Evolutionary conservation across 768 basidiomycete species (phyloP).

Genomic region (Krasilnikovozyma curviuscula): DNA sequence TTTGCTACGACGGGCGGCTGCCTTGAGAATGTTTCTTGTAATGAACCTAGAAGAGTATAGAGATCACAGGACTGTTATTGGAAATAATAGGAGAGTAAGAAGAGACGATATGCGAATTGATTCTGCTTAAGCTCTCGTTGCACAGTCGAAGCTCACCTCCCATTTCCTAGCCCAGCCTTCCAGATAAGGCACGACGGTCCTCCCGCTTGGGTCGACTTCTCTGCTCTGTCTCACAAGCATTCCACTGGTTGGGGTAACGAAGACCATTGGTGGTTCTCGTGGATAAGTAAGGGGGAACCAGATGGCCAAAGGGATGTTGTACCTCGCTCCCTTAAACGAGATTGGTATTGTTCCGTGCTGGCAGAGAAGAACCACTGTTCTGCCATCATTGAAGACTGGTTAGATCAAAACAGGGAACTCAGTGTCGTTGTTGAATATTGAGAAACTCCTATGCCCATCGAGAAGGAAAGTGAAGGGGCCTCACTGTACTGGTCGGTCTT

Average conservation of each 20-base stretch:
- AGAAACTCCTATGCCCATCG: not conserved
- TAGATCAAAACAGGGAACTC: not conserved
- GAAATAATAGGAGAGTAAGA: too few relatives aligned
- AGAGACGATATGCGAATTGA: slow-evolving; percentile 18
- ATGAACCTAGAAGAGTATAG: too few relatives aligned
- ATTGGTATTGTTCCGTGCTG: slow-evolving; percentile 84
- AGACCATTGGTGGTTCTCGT: slow-evolving; percentile 56
- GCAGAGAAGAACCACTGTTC: slow-evolving; percentile 75
- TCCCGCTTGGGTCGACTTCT: slow-evolving; percentile 62
- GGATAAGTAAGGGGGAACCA: slow-evolving; percentile 82
- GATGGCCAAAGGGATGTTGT: slow-evolving; percentile 82
- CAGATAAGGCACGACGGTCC: slow-evolving; percentile 48
- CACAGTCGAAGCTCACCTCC: slow-evolving; percentile 40
- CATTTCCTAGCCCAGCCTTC: slow-evolving; percentile 60
- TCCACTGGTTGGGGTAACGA: slow-evolving; percentile 76
- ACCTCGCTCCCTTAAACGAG: slow-evolving; percentile 47
- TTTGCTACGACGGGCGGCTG: too few relatives aligned
- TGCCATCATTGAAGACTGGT: slow-evolving; percentile 80
- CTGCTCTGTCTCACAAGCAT: slow-evolving; percentile 68
- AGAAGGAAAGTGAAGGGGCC: slow-evolving; percentile 3
- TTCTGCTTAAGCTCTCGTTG: slow-evolving; percentile 3
- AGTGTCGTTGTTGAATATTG: not conserved
- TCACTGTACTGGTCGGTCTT: slow-evolving; percentile 28
- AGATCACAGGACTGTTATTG: too few relatives aligned
- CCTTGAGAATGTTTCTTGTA: too few relatives aligned